Evolutionary conservation across 1,284 basidiomycete species (phyloP), one percentile per base, ranked within the genome.

Genomic region (Cerrena zonata): DNA sequence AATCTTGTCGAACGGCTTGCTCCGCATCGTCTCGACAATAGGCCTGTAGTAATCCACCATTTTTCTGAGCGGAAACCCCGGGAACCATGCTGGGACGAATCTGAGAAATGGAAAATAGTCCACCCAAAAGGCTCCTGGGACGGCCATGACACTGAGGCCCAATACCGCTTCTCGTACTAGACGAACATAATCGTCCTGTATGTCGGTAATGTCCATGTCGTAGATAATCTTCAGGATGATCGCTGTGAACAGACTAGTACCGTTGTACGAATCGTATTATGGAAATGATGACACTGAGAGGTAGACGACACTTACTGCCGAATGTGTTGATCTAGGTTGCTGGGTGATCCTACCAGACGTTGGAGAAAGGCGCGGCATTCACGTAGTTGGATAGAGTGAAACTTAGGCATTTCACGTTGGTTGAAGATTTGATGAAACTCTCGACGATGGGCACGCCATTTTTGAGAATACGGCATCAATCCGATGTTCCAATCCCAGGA

Each of bases 381-480:
- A 15, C 49, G 42, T 37, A 57, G 55, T n/a, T 64, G 40, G 1
- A 54, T 53, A 5, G 48, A 48, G 4, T 42, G 47, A 38, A 54
- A 59, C 15, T 53, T 37, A 5, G 36, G 49, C 5, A 53, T 37
- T 12, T 44, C 46, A 18, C 30, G 12, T 12, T 44, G 45, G 36
- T 55, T 51, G 49, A 58, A 58, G 34, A 54, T 42, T 34, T 59
- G 58, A 34, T 56, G 45, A 52, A 59, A 59, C 56, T 62, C 44
- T 49, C 56, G 39, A 52, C 63, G 38, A 60, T 58, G 52, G 24
- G 53, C 38, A 45, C 58, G 42, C 65, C 68, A 73, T 2, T 58
- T 59, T 5, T 64, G 60, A 2, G 66, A 65, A 46, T 71, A 72
- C 37, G 47, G 58, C 50, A 61, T 58, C 4, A 43, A 43, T 3